Conservation (phyloP, 2,329 filamentous ascomycete genomes). For the Verticillium dahliae region DNA sequence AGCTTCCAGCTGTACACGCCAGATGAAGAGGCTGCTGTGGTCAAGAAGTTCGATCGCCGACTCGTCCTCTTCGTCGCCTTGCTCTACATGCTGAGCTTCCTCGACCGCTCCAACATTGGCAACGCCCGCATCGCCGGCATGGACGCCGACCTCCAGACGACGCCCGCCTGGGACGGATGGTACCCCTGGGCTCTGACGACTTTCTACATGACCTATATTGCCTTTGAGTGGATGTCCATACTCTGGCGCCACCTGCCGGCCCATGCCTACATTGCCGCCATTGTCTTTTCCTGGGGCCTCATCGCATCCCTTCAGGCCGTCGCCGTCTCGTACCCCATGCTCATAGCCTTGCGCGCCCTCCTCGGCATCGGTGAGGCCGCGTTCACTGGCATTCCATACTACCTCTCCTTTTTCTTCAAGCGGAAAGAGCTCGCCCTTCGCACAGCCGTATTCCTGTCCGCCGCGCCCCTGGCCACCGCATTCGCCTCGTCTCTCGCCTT, state of each 20-base stretch:
- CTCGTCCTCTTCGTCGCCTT: conserved; percentile 77
- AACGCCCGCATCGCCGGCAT: conserved; percentile 60
- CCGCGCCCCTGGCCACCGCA: conserved; percentile 72
- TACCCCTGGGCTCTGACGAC: conserved; percentile 56
- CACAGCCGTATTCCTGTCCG: conserved; percentile 79
- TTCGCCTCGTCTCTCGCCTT: conserved; percentile 77
- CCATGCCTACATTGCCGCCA: conserved; percentile 50
- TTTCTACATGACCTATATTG: conserved; percentile 59
- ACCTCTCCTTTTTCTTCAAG: conserved; percentile 59
- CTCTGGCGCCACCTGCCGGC: conserved; percentile 55
- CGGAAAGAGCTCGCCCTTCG: conserved; percentile 72
- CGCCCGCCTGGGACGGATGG: conserved; percentile 35
- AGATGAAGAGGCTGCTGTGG: conserved; percentile 67
- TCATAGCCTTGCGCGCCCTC: conserved; percentile 48
- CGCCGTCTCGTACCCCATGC: conserved; percentile 55
- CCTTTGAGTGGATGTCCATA: conserved; percentile 59
- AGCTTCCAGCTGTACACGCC: conserved; percentile 39
- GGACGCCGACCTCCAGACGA: conserved; percentile 51
- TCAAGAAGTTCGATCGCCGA: conserved; percentile 68
- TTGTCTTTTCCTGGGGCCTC: conserved; percentile 75
- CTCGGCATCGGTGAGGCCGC: conserved; percentile 60
- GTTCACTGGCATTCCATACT: conserved; percentile 58
- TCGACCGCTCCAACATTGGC: conserved; percentile 73
- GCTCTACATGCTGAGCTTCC: conserved; percentile 77
- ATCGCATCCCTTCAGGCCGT: conserved; percentile 67